A percentile compares a stretch with the other conserved stretches of the same genome.
These are phyloP conservation scores for Prillingera fragicola DNA, from an alignment of 1,284 basidiomycete species.

Conservation along the genomic window DNA sequence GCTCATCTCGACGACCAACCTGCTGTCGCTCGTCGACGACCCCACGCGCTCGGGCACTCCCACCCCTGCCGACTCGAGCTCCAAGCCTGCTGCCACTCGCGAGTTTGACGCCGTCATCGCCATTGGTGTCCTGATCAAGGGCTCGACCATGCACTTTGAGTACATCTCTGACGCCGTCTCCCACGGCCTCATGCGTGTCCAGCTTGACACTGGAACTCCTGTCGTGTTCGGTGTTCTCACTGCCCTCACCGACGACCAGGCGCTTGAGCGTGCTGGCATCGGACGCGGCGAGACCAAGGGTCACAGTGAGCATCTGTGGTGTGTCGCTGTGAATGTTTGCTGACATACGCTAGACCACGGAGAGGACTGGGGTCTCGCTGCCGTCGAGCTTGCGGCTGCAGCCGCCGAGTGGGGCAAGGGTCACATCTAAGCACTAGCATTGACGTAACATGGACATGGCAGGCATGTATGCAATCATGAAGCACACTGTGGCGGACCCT, in stretches of 20 bases:
- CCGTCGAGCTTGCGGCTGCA: conserved; percentile 83
- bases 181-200: conserved; percentile 87
- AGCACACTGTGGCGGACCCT: no score
- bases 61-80: conserved; percentile 50
- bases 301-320: conserved; percentile 41
- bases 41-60: conserved; percentile 49
- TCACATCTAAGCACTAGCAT: conserved; percentile 55
- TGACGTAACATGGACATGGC: no score
- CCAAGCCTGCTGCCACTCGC: conserved; percentile 53
- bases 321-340: not conserved
- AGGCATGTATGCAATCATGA: no score
- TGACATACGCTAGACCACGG: conserved; percentile 52
- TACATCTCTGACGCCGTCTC: conserved; percentile 94
- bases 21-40: conserved; percentile 65
- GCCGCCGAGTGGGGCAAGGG: conserved; percentile 69
- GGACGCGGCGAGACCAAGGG: conserved; percentile 45
- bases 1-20: conserved; percentile 39
- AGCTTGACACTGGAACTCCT: conserved; percentile 87
- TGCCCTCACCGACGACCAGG: conserved; percentile 87
- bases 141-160: conserved; percentile 94
- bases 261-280: conserved; percentile 82
- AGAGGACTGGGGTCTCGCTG: conserved; percentile 91
- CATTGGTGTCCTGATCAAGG: conserved; percentile 96
- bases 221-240: conserved; percentile 97
- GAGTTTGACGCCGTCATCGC: conserved; percentile 93